Evolutionary conservation across 768 basidiomycete species (phyloP).

Genomic region (Boletus rubroflammeus): DNA sequence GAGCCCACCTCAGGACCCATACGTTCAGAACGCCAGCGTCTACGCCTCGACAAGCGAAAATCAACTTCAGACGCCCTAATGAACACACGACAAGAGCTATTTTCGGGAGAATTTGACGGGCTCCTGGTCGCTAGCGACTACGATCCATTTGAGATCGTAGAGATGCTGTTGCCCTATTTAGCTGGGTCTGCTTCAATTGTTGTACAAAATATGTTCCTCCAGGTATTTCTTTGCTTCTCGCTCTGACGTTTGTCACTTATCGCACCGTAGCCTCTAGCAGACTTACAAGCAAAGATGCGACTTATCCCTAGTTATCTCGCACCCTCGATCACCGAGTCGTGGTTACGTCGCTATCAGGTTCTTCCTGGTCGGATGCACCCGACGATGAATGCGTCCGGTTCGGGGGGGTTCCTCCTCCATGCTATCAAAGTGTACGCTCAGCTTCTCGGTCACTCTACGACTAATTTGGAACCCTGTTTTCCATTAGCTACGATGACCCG

Average conservation of each 20-base stretch:
- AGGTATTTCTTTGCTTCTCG: constrained; percentile 42
- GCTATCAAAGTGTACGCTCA: constrained; percentile 75
- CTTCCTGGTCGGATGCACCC: constrained; percentile 97
- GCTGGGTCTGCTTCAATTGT: constrained; percentile 85
- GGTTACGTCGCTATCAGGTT: constrained; percentile 89
- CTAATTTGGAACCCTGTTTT: constrained; percentile 1
- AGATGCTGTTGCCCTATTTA: constrained; percentile 70
- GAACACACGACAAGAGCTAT: constrained; percentile 72
- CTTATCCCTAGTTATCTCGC: constrained; percentile 64
- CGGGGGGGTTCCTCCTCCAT: constrained; percentile 84
- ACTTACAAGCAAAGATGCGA: constrained; percentile 71
- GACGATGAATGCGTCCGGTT: constrained; percentile 84
- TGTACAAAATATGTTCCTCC: constrained; percentile 77
- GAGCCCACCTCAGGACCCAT: constrained; percentile 56
- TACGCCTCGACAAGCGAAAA: constrained; percentile 74
- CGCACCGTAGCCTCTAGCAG: constrained; percentile 59
- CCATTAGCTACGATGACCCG: constrained; percentile 60
- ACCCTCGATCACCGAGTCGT: constrained; percentile 79
- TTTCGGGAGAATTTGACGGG: constrained; percentile 88
- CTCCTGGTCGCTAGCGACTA: constrained; percentile 81
- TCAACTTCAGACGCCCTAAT: constrained; percentile 58
- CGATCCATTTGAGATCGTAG: constrained; percentile 77
- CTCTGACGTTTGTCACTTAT: constrained; percentile 5
- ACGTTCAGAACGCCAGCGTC: constrained; percentile 69
- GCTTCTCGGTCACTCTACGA: background rate